phyloP scores from a whole-genome alignment of 2,329 filamentous ascomycete species.

The Aureobasidium sp. region DNA sequence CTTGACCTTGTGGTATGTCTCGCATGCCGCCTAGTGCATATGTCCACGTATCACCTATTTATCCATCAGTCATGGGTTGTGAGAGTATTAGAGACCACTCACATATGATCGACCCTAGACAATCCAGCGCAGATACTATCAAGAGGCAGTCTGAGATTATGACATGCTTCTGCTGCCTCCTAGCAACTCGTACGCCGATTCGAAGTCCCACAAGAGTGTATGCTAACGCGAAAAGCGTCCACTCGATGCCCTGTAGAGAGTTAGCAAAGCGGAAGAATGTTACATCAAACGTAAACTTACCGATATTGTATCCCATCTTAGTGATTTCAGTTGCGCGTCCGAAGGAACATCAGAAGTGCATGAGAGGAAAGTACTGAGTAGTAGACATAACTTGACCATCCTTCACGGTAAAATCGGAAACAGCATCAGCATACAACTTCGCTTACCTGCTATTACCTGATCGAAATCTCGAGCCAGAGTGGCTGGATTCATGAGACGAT shows the following conservation, averaged over 20 bases:
- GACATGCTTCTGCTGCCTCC: slow-evolving; percentile 1
- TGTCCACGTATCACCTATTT: background rate
- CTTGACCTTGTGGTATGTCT: background rate
- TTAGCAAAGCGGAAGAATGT: background rate
- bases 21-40: slow-evolving; percentile 2
- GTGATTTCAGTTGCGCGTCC: background rate
- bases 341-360: background rate
- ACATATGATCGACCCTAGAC: background rate
- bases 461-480: background rate
- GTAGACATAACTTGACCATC: background rate
- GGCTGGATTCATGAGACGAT: background rate
- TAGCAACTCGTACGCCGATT: background rate
- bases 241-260: background rate
- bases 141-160: background rate
- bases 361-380: background rate
- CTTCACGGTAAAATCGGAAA: background rate
- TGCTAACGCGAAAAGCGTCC: background rate
- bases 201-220: background rate
- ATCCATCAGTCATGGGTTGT: background rate
- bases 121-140: background rate
- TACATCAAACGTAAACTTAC: background rate
- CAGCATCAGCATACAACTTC: background rate
- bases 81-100: background rate
- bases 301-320: background rate
- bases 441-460: background rate